Base-by-base conservation (phyloP, 1,139 yeast species). In the Torulaspora globosa region DNA sequence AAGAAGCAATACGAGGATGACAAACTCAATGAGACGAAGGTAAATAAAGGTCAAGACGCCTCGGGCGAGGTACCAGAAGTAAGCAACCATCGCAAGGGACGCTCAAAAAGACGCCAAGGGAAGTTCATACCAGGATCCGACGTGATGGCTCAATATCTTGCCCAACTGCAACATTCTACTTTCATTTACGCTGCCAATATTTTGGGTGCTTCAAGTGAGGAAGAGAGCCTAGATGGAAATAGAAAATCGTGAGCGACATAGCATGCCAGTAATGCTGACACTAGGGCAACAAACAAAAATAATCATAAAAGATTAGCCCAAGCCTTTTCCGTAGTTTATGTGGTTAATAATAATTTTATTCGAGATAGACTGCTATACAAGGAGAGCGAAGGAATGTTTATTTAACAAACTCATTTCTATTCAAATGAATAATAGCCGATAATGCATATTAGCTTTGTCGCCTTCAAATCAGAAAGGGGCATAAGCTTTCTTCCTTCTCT, bases 61-160 rank as follows among this genome's bases (percentile, higher is more conserved):
- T 29, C 40, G n/a, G 19, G 15, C 19, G 36, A 12, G 2, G 42
- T 5, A n/a, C 11, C 26, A n/a, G 32, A 39, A 10, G 6, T 19
- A 8, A 30, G 18, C 10, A 29, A 36, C 10, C 41, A 41, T 26
- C 43, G 47, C 36, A 27, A 44, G 23, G 41, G 47, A 26, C 42
- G 43, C 36, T 11, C 46, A 44, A 30, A 47, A 46, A 40, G 47
- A 43, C 44, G 45, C 36, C 53, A 53, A 43, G 49, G 56, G 2
- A 66, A 61, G 49, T 65, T 75, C 2, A 72, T 78, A 10, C 78
- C 83, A 6, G 89, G 89, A 3, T 79, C 85, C 1, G 85, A 81
- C 56, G 86, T 83, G 6, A 80, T 84, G 85, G 84, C 87, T 0
- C 89, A 83, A 60, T 84, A 82, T 58, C 70, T 84, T 55, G 86